Conservation (phyloP, 2,329 filamentous ascomycete genomes). For the Coniochaeta sp. region DNA sequence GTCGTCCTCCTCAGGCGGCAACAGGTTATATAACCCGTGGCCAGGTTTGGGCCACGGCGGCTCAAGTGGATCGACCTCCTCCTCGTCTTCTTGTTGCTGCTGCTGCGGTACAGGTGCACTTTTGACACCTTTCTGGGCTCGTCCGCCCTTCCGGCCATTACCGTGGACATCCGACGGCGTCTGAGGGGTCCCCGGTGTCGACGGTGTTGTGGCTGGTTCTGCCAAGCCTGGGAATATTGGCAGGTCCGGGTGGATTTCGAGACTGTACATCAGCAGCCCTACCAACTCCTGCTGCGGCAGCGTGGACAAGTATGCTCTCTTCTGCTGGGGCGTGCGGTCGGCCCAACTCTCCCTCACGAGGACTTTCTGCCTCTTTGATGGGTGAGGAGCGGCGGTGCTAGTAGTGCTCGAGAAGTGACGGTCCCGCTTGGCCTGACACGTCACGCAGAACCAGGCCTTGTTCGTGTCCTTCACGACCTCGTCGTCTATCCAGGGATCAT, state of each 20-base stretch:
- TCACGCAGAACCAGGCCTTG: slow-evolving; percentile 64
- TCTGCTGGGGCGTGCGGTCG: slow-evolving; percentile 35
- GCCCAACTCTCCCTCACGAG: slow-evolving; percentile 25
- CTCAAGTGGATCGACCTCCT: slow-evolving; percentile 18
- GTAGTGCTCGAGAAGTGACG: slow-evolving; percentile 23
- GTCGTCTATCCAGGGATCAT: slow-evolving; percentile 66
- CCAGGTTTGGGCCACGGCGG: slow-evolving; percentile 20
- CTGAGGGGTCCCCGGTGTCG: slow-evolving; percentile 11
- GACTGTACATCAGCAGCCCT: slow-evolving; percentile 55
- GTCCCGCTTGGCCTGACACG: slow-evolving; percentile 46
- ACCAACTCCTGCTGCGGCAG: slow-evolving; percentile 57
- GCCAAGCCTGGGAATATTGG: slow-evolving; percentile 48
- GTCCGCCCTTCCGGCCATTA: neutral
- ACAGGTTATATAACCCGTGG: slow-evolving; percentile 18
- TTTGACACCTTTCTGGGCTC: neutral
- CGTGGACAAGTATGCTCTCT: slow-evolving; percentile 54
- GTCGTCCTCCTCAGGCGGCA: slow-evolving; percentile 18
- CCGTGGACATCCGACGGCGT: slow-evolving; percentile 5
- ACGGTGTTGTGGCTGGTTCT: slow-evolving; percentile 17
- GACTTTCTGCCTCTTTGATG: slow-evolving; percentile 8
- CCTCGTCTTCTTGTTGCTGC: slow-evolving; percentile 12
- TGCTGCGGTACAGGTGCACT: neutral
- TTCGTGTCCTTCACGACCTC: slow-evolving; percentile 59
- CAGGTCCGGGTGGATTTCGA: slow-evolving; percentile 54
- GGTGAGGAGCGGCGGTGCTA: slow-evolving; percentile 12